These are phyloP conservation scores for Globisporangium takayamanum DNA, from an alignment of 352 stramenopile species.

Conservation along the genomic window DNA sequence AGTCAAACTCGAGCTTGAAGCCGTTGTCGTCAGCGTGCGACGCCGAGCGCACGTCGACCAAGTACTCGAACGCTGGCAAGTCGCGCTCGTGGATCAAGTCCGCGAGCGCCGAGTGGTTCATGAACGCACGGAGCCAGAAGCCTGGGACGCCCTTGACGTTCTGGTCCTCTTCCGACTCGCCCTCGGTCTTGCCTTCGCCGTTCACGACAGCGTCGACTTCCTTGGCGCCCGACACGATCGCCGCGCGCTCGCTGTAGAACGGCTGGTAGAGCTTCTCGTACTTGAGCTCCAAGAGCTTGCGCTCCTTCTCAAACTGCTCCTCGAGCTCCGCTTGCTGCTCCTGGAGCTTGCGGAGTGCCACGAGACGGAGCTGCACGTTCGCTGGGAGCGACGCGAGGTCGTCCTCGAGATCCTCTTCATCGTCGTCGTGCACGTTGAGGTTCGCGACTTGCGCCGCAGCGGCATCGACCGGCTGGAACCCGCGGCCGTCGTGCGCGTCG, in stretches of 20 bases:
- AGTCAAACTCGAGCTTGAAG: slow-evolving; percentile 84
- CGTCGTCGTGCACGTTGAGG: slow-evolving; percentile 19
- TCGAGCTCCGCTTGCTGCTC: slow-evolving; percentile 71
- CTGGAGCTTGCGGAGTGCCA: slow-evolving; percentile 65
- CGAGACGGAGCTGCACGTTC: slow-evolving; percentile 68
- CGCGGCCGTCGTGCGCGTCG: slow-evolving; percentile 52
- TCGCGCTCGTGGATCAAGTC: slow-evolving; percentile 81
- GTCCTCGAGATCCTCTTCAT: slow-evolving; percentile 40
- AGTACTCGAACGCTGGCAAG: slow-evolving; percentile 69
- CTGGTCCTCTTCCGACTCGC: slow-evolving; percentile 29
- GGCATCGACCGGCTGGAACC: slow-evolving; percentile 52
- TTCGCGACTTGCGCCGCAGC: slow-evolving; percentile 30
- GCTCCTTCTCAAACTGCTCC: slow-evolving; percentile 83
- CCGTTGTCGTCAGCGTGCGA: slow-evolving; percentile 80
- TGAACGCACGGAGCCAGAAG: slow-evolving; percentile 81
- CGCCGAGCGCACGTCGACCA: slow-evolving; percentile 65
- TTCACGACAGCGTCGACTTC: slow-evolving; percentile 53
- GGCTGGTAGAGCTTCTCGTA: slow-evolving; percentile 87
- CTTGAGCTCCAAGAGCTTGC: slow-evolving; percentile 77
- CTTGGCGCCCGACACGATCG: slow-evolving; percentile 73
- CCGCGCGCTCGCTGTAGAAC: slow-evolving; percentile 65
- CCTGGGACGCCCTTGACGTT: slow-evolving; percentile 75
- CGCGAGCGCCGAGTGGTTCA: slow-evolving; percentile 78
- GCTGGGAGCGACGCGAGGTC: slow-evolving; percentile 54
- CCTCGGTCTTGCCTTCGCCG: slow-evolving; percentile 29